Percentiles rank a stretch among this genome's conserved stretches.
Conservation (phyloP, 352 stramenopile genomes). For the Phytophthora cactorum region DNA sequence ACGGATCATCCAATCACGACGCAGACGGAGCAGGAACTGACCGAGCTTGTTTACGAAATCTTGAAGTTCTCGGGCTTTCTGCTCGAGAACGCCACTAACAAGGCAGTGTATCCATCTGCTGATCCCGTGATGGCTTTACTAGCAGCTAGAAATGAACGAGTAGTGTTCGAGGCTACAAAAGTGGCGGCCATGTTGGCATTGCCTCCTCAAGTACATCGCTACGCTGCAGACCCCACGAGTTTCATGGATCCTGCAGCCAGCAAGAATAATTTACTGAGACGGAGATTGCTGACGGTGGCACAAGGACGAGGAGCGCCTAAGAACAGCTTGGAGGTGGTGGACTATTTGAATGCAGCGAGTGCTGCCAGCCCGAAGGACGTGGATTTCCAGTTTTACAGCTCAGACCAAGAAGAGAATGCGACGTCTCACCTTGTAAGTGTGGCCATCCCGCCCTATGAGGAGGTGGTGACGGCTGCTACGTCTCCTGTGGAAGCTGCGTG, state of each 20-base stretch:
- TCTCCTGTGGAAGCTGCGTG: constrained; percentile 34
- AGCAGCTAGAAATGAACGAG: constrained; percentile 67
- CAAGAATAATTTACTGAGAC: constrained; percentile 52
- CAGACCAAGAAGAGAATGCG: constrained; percentile 28
- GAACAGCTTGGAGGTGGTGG: constrained; percentile 70
- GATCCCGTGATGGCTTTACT: constrained; percentile 60
- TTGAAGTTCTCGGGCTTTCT: constrained; percentile 79
- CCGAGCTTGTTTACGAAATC: constrained; percentile 69
- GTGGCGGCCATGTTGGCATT: constrained; percentile 78
- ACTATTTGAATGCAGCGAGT: constrained; percentile 48
- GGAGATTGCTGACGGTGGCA: constrained; percentile 59
- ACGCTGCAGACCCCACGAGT: constrained; percentile 59
- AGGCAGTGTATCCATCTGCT: constrained; percentile 70
- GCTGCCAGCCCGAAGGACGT: constrained; percentile 9
- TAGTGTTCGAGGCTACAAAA: constrained; percentile 74
- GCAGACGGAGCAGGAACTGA: constrained; percentile 48
- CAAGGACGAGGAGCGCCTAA: constrained; percentile 51
- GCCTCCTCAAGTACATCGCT: constrained; percentile 71
- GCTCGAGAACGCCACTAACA: constrained; percentile 84
- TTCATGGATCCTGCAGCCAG: constrained; percentile 48
- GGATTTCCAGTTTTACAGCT: constrained; percentile 79
- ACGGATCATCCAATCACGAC: constrained; percentile 8
- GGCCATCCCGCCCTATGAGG: constrained; percentile 41
- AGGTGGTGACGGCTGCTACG: constrained; percentile 28
- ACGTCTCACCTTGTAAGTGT: constrained; percentile 48